These are phyloP conservation scores for Aspergillus carlsbadensis DNA, from an alignment of 495 filamentous ascomycete genomes.

Conservation along the genomic window DNA sequence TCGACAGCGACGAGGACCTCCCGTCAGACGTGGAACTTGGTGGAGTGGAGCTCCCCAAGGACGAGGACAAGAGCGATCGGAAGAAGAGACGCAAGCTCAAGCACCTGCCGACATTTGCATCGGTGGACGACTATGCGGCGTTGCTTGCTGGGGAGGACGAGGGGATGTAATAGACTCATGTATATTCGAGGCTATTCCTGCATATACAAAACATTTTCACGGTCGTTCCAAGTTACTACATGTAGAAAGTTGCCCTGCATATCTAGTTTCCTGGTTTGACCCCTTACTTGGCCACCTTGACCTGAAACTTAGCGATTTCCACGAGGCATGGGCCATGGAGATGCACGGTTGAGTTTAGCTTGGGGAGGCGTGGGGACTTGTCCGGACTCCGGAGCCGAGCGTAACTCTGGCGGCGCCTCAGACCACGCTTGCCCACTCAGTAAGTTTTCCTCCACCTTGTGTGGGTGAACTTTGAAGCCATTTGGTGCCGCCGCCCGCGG, in stretches of 20 bases:
- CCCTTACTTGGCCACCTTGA: neutral
- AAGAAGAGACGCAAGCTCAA: slow-evolving; percentile 81
- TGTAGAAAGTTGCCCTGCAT: too few relatives aligned
- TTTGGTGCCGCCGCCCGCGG: neutral
- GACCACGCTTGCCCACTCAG: too few relatives aligned
- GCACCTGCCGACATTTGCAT: slow-evolving; percentile 87
- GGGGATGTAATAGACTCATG: slow-evolving; percentile 37
- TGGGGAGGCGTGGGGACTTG: neutral
- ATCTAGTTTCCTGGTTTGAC: neutral
- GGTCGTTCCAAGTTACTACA: too few relatives aligned
- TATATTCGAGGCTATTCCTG: neutral
- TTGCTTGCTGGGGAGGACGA: slow-evolving; percentile 76
- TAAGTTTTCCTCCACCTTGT: neutral
- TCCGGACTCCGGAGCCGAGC: too few relatives aligned
- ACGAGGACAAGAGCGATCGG: slow-evolving; percentile 53
- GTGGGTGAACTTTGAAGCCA: neutral
- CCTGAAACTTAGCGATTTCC: neutral
- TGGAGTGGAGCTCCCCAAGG: slow-evolving; percentile 33
- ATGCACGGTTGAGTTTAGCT: slow-evolving; percentile 8
- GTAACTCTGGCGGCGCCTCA: too few relatives aligned
- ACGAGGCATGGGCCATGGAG: neutral
- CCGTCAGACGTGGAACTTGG: slow-evolving; percentile 52
- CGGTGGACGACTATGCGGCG: slow-evolving; percentile 87
- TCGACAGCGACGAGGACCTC: slow-evolving; percentile 55
- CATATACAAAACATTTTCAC: neutral